A percentile compares a stretch with the other conserved stretches of the same genome.
These are phyloP conservation scores for Colletotrichum liriopes DNA, from an alignment of 2,329 filamentous ascomycete genomes.

Conservation along the genomic window DNA sequence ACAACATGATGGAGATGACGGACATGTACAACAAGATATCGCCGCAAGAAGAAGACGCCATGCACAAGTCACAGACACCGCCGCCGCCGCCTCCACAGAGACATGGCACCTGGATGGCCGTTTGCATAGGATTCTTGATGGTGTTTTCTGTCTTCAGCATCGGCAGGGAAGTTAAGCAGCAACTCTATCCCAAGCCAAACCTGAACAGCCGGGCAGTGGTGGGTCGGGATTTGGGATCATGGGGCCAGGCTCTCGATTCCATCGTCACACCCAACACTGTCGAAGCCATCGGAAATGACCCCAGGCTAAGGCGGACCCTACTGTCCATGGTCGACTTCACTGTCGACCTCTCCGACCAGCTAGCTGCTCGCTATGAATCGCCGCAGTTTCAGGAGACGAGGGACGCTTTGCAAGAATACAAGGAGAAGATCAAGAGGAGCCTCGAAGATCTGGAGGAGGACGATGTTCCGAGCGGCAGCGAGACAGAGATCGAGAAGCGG, in stretches of 20 bases:
- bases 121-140: conserved; percentile 33
- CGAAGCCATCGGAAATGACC: conserved; percentile 37
- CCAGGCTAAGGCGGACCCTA: conserved; percentile 34
- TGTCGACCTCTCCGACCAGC: conserved; percentile 34
- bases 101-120: conserved; percentile 1
- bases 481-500: conserved; percentile 9
- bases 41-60: not conserved
- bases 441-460: conserved; percentile 11
- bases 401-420: conserved; percentile 36
- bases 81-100: not conserved
- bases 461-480: not conserved
- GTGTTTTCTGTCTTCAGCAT: conserved; percentile 41
- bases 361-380: conserved; percentile 32
- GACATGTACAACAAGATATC: conserved; percentile 30
- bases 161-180: conserved; percentile 26
- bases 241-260: conserved; percentile 37
- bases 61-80: not conserved
- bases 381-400: conserved; percentile 34
- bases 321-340: conserved; percentile 43
- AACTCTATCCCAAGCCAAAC: not conserved
- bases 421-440: conserved; percentile 21
- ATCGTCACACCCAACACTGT: conserved; percentile 38
- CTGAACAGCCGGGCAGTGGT: not conserved
- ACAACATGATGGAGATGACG: conserved; percentile 8
- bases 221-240: conserved; percentile 15